Conservation (phyloP, 2,329 filamentous ascomycete species). For the Apiospora arundinis region DNA sequence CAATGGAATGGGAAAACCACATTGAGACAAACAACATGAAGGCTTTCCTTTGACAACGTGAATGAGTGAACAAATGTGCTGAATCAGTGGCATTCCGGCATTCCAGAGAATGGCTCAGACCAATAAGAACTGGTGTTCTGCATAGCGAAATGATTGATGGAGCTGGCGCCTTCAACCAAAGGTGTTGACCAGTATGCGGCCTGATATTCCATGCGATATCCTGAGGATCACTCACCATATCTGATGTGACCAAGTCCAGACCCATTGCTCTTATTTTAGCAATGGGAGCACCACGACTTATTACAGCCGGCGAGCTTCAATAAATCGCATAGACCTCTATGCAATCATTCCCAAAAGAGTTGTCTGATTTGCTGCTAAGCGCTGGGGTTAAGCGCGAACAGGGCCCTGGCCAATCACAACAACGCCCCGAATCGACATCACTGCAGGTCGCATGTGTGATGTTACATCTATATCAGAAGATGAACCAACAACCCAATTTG, state of each 20-base stretch:
- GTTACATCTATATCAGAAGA: neutral
- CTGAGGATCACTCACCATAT: neutral
- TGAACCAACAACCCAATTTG: neutral
- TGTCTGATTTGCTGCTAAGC: neutral
- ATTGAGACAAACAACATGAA: slow-evolving; percentile 22
- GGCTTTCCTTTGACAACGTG: neutral
- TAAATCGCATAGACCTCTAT: neutral
- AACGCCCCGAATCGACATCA: neutral
- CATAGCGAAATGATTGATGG: neutral
- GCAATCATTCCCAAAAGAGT: neutral
- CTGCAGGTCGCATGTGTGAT: neutral
- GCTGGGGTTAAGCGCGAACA: neutral
- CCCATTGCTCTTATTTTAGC: neutral
- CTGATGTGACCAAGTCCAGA: neutral
- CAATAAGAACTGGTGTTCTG: neutral
- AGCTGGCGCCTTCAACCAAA: neutral
- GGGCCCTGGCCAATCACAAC: neutral
- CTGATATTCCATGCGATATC: neutral
- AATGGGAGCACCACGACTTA: neutral
- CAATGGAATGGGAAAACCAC: slow-evolving; percentile 46
- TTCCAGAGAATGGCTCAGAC: neutral
- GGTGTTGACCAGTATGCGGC: neutral
- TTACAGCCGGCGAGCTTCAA: neutral
- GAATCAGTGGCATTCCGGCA: neutral
- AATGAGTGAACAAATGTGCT: slow-evolving; percentile 1